Evolutionary conservation across 805 yeast species (phyloP).

Genomic region (Schwanniomyces occidentalis): DNA sequence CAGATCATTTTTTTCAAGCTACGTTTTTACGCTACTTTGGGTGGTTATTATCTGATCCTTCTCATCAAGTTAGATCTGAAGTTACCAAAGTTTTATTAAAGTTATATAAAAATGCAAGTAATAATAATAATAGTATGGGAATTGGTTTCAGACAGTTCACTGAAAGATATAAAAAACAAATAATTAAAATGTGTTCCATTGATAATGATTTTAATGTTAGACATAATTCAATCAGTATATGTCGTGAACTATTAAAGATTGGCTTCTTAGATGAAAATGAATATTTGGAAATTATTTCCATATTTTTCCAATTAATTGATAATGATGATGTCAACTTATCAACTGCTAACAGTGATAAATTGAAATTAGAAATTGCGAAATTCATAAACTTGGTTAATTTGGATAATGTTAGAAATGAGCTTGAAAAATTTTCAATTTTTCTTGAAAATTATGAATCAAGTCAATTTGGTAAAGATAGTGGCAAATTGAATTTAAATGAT

Average conservation of each 20-base stretch:
- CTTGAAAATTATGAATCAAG: constrained; percentile 27
- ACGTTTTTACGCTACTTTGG: constrained; percentile 76
- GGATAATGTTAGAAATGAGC: constrained; percentile 36
- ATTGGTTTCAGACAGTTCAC: constrained; percentile 77
- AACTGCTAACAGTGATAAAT: constrained; percentile 20
- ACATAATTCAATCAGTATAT: constrained; percentile 47
- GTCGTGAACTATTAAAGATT: constrained; percentile 54
- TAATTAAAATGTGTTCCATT: constrained; percentile 54
- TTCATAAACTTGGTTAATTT: constrained; percentile 49
- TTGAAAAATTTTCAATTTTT: constrained; percentile 33
- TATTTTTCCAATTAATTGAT: constrained; percentile 25
- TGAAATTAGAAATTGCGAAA: constrained; percentile 51
- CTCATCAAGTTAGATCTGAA: constrained; percentile 60
- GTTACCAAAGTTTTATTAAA: constrained; percentile 56
- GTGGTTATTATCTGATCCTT: constrained; percentile 78
- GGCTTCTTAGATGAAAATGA: constrained; percentile 69
- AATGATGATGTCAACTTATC: constrained; percentile 5
- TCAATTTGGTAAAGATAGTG: constrained; percentile 22
- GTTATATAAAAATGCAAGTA: constrained; percentile 38
- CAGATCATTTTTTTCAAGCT: constrained; percentile 70
- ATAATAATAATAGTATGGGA: constrained; percentile 29
- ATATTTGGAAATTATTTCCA: constrained; percentile 26
- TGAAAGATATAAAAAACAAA: constrained; percentile 64
- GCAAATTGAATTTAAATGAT: constrained; percentile 17
- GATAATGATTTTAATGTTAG: constrained; percentile 54